phyloP scores from a whole-genome alignment of 441 rosid genomes.

The Eruca vesicaria region DNA sequence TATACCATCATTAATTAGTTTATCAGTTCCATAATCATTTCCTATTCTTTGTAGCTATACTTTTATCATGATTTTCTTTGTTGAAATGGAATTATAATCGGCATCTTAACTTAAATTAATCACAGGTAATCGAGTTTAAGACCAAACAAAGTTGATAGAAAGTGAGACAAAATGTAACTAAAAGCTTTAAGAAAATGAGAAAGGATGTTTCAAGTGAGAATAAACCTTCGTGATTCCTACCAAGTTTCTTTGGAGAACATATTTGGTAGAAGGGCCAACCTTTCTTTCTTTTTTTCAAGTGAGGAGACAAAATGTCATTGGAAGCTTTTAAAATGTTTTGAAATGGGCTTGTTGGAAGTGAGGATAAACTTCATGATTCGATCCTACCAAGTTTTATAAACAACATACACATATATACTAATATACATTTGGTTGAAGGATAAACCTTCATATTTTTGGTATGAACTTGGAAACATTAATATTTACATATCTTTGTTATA shows the following conservation, averaged over 20 bases:
- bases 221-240: conserved; percentile 30
- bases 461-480: background rate
- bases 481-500: background rate
- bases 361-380: conserved; percentile 32
- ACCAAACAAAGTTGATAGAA: conserved; percentile 21
- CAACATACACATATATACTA: no score
- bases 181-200: conserved; percentile 19
- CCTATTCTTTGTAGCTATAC: conserved; percentile 4
- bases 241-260: background rate
- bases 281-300: no score
- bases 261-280: background rate
- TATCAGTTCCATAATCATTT: background rate
- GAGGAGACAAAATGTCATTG: conserved; percentile 8
- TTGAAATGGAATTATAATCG: background rate
- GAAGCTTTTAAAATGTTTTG: conserved; percentile 1
- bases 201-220: conserved; percentile 11
- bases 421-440: conserved; percentile 10
- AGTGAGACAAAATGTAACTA: conserved; percentile 24
- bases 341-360: background rate
- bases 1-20: conserved; percentile 15
- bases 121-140: conserved; percentile 17
- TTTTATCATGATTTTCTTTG: background rate
- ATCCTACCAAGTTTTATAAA: background rate
- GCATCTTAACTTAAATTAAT: conserved; percentile 18
- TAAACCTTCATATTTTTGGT: background rate